Evolutionary conservation across 257 asterid species (phyloP), one percentile per base, ranked within the genome.

Genomic region (Solanum dulcamara): DNA sequence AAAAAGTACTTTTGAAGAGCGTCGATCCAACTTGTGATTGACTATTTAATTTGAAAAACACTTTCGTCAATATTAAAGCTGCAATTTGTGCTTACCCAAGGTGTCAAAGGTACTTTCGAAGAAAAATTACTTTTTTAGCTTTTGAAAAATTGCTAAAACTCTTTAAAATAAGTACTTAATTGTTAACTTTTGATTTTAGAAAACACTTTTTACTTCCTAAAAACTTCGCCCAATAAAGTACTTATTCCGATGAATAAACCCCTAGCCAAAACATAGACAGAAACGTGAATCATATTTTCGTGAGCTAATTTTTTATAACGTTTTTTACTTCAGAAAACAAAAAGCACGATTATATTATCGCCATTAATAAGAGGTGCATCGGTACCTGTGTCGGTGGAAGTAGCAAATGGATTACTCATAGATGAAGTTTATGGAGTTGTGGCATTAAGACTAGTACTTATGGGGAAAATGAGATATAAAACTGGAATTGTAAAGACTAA

Each of bases 291-390:
- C 10, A 71, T 37, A 38, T 72, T n/a, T 72, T 40, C 7, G 22
- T 71, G 10, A n/a, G 38, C 7, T 75, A 75, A 44, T 7, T 44
- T 67, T 44, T 1, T n/a, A n/a, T n/a, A 17, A 44, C 17, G 12
- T 13, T 89, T 93, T 11, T 24, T 89, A 71, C 81, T 50, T 20
- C 97, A 91, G 79, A 90, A 88, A 83, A 70, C 86, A 0, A 91
- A 89, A 88, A 91, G 91, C 91, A 92, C 97, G 77, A 93, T 92
- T 92, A 92, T 91, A 2, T 84, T 94, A 48, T 90, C 98, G 0
- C 94, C 97, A 15, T 86, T 94, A 30, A 83, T 94, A 1, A 95
- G 94, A 12, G 94, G 97, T 0, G 83, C 57, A 0, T 38, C 88
- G 11, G 90, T 94, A 85, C 92, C 94, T 11, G 93, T 90, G 83